phyloP scores from a whole-genome alignment of 352 stramenopile genomes.

The Pythium chondricola region DNA sequence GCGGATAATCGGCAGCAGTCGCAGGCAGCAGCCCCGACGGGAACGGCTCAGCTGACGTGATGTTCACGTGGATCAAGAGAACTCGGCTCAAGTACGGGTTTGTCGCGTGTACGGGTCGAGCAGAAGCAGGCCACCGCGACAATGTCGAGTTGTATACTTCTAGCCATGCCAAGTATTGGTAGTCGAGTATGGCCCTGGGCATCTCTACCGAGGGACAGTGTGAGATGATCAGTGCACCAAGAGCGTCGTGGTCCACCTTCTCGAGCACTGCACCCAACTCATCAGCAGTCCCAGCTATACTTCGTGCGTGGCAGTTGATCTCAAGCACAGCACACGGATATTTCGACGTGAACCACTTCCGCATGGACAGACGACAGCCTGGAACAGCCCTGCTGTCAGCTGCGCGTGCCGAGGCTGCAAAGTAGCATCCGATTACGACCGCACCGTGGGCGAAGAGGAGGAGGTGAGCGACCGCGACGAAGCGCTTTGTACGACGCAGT shows the following conservation, averaged over 20 bases:
- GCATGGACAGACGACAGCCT: constrained; percentile 1
- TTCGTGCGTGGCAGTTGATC: constrained; percentile 2
- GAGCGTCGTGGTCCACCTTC: background rate
- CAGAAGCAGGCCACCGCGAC: background rate
- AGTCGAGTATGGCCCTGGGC: constrained; percentile 3
- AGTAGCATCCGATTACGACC: background rate
- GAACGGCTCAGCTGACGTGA: background rate
- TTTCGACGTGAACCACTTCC: background rate
- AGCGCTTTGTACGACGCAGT: background rate
- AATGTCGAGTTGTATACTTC: constrained; percentile 6
- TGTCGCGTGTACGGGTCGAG: background rate
- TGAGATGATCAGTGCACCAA: constrained; percentile 1
- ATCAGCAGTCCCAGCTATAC: background rate
- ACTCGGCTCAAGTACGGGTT: constrained; percentile 1
- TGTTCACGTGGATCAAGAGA: background rate
- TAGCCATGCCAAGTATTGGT: constrained; percentile 5
- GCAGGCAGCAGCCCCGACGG: background rate
- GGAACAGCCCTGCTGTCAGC: background rate
- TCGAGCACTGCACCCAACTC: background rate
- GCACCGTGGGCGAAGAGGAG: background rate
- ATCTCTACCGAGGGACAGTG: constrained; percentile 7
- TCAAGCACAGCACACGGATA: constrained; percentile 1
- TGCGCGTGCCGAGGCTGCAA: background rate
- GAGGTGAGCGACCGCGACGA: background rate
- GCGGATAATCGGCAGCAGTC: background rate